Percentiles rank a stretch among this genome's conserved stretches.
phyloP scores from a whole-genome alignment of 345 rosid species.

The Anastatica hierochuntica region DNA sequence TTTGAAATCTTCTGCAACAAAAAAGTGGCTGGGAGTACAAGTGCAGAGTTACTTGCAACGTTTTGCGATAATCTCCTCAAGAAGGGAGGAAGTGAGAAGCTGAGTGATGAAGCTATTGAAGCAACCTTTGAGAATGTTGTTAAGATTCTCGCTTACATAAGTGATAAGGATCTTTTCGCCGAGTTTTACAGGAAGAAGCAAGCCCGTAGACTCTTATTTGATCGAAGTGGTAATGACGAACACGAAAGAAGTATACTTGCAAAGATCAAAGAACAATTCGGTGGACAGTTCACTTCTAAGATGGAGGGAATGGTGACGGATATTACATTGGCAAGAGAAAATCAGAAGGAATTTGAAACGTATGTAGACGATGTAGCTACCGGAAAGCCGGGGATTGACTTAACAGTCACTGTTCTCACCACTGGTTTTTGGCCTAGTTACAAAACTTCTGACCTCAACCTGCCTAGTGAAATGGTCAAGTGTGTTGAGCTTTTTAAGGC shows the following conservation, averaged over 20 bases:
- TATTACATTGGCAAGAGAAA: slow-evolving; percentile 59
- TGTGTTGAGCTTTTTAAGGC: slow-evolving; percentile 47
- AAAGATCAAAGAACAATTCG: slow-evolving; percentile 45
- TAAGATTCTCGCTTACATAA: slow-evolving; percentile 56
- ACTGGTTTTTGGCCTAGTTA: slow-evolving; percentile 82
- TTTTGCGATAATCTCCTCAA: slow-evolving; percentile 21
- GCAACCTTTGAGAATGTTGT: slow-evolving; percentile 33
- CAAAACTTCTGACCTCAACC: slow-evolving; percentile 56
- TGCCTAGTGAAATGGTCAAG: slow-evolving; percentile 72
- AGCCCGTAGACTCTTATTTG: slow-evolving; percentile 56
- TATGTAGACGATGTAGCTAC: slow-evolving; percentile 25
- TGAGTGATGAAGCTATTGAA: slow-evolving; percentile 16
- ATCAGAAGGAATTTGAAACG: slow-evolving; percentile 39
- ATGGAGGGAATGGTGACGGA: slow-evolving; percentile 75
- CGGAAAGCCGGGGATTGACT: slow-evolving; percentile 46
- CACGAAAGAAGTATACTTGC: slow-evolving; percentile 54
- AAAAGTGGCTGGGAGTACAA: slow-evolving; percentile 16
- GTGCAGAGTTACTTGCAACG: slow-evolving; percentile 26
- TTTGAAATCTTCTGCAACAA: slow-evolving; percentile 28
- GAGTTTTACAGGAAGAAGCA: slow-evolving; percentile 69
- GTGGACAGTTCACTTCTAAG: slow-evolving; percentile 50
- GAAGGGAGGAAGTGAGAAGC: slow-evolving; percentile 19
- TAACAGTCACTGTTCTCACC: slow-evolving; percentile 67
- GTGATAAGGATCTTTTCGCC: slow-evolving; percentile 72
- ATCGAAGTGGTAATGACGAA: slow-evolving; percentile 37